Percentiles rank a stretch among this genome's conserved stretches.
phyloP scores from a whole-genome alignment of 129 eudicot species.

The Kitagawia praeruptora region DNA sequence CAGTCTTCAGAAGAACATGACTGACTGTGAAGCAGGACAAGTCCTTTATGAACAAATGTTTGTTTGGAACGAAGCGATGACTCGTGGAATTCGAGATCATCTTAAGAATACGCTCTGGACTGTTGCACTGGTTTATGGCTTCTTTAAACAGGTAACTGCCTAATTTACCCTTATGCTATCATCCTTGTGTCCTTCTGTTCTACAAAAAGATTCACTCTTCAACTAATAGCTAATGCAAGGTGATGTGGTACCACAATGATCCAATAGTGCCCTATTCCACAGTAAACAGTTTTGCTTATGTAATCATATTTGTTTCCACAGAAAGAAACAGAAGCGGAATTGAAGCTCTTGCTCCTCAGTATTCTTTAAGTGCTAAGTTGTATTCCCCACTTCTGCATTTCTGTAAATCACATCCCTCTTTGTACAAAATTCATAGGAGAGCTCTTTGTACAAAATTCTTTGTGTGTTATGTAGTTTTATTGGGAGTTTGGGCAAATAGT shows the following conservation, averaged over 20 bases:
- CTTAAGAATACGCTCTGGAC: conserved; percentile 82
- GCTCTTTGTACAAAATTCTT: not conserved
- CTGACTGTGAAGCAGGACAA: conserved; percentile 38
- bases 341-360: not conserved
- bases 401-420: not conserved
- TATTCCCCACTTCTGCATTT: not conserved
- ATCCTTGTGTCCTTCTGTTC: not conserved
- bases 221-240: not conserved
- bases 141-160: conserved; percentile 72
- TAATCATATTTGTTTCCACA: not conserved
- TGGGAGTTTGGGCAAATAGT: not conserved
- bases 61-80: conserved; percentile 91
- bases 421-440: not conserved
- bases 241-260: not conserved
- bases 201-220: not conserved
- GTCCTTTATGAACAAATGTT: conserved; percentile 71
- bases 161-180: not conserved
- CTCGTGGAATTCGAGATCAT: conserved; percentile 67
- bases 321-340: not conserved
- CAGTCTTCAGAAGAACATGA: conserved; percentile 75
- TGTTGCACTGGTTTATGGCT: conserved; percentile 77
- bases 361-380: not conserved
- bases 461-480: not conserved
- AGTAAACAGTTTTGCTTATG: not conserved
- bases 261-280: not conserved